Evolutionary conservation across 116 monocot species (phyloP).

Genomic region (Trichopus zeylanicus): DNA sequence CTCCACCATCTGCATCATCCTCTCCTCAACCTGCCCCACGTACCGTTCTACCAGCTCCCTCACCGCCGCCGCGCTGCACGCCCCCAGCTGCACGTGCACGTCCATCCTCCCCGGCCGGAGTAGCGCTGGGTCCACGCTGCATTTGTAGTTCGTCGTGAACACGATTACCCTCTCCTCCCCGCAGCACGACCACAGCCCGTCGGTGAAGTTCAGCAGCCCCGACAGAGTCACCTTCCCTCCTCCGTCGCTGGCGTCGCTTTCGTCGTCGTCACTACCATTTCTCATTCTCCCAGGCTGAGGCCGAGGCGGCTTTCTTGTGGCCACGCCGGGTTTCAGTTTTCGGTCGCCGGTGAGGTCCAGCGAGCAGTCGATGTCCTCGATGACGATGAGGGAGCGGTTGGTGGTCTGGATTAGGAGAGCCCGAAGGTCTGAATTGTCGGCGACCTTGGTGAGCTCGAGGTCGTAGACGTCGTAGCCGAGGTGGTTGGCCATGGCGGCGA

Average conservation of each 20-base stretch:
- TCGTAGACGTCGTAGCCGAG: neutral
- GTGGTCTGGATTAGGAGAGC: neutral
- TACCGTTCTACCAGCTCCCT: too few relatives aligned
- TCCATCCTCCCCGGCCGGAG: constrained; percentile 35
- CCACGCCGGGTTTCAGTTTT: neutral
- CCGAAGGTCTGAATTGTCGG: neutral
- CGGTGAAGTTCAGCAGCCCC: constrained; percentile 22
- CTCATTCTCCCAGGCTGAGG: too few relatives aligned
- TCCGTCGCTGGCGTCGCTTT: too few relatives aligned
- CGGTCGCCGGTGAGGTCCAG: constrained; percentile 51
- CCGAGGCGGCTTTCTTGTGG: too few relatives aligned
- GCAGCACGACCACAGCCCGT: constrained; percentile 30
- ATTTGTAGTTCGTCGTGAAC: constrained; percentile 32
- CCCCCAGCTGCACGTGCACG: constrained; percentile 32
- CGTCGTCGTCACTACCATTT: too few relatives aligned
- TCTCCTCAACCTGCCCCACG: too few relatives aligned
- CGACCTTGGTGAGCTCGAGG: neutral
- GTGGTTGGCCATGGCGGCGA: constrained; percentile 2
- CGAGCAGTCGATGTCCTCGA: constrained; percentile 93
- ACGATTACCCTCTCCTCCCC: constrained; percentile 30
- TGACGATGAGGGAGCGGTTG: constrained; percentile 46
- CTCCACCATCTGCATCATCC: too few relatives aligned
- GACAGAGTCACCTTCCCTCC: constrained; percentile 20
- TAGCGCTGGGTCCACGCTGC: constrained; percentile 24
- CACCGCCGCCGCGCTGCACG: too few relatives aligned